phyloP scores from a whole-genome alignment of 257 asterid genomes.

The Primulina tabacum region DNA sequence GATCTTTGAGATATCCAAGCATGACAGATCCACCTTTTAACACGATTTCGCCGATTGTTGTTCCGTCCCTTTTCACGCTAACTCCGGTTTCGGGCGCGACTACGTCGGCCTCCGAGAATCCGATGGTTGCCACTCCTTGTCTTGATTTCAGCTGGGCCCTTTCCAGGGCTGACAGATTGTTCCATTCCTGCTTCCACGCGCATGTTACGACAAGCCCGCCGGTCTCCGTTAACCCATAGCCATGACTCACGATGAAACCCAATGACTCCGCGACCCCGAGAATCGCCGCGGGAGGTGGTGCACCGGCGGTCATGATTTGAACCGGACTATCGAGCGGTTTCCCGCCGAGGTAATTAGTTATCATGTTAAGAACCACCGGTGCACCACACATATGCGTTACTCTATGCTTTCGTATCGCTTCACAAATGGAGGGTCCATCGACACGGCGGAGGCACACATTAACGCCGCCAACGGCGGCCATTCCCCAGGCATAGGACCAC shows the following conservation, averaged over 20 bases:
- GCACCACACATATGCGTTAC: constrained; percentile 51
- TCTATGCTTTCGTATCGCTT: constrained; percentile 23
- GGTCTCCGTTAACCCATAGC: constrained; percentile 48
- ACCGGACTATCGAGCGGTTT: constrained; percentile 22
- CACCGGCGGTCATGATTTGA: constrained; percentile 42
- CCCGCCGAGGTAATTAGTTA: constrained; percentile 24
- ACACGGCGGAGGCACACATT: constrained; percentile 50
- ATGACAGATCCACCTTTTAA: constrained; percentile 51
- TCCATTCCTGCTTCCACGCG: constrained; percentile 43
- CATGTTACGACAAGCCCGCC: constrained; percentile 41
- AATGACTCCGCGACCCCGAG: constrained; percentile 25
- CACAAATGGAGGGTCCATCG: constrained; percentile 27
- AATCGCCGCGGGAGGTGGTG: constrained; percentile 44
- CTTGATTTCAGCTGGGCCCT: constrained; percentile 37
- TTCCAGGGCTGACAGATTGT: constrained; percentile 17
- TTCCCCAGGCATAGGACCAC: constrained; percentile 50
- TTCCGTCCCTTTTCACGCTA: constrained; percentile 54
- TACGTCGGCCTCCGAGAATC: constrained; percentile 32
- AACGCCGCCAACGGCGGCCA: constrained; percentile 51
- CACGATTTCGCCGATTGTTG: constrained; percentile 54
- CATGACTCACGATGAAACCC: constrained; percentile 40
- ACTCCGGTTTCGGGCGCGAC: constrained; percentile 44
- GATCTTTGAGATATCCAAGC: constrained; percentile 70
- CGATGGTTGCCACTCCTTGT: constrained; percentile 39
- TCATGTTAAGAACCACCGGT: constrained; percentile 43